phyloP scores from a whole-genome alignment of 78 protist species.

The Neovahlkampfia damariscottae region DNA sequence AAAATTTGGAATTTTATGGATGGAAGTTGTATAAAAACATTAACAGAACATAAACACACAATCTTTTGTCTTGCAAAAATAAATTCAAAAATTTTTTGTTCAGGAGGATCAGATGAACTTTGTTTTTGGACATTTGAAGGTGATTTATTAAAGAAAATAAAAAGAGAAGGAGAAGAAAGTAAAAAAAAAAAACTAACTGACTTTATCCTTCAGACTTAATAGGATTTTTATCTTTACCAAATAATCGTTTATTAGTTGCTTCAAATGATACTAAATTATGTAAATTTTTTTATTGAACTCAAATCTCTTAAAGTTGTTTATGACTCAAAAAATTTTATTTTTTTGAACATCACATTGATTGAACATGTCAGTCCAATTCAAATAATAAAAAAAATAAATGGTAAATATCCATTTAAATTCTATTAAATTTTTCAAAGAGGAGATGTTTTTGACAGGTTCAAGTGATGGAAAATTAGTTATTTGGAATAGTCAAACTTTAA shows the following conservation, averaged over 20 bases:
- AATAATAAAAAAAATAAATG: too few species aligned
- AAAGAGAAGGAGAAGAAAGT: not conserved
- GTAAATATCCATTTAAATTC: too few species aligned
- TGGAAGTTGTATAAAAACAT: not conserved
- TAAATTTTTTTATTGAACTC: not conserved
- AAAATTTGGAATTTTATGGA: not conserved
- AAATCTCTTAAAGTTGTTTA: not conserved
- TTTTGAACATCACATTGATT: not conserved
- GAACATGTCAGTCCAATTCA: not conserved
- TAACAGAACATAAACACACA: not conserved
- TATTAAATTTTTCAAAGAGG: too few species aligned
- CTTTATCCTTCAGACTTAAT: not conserved
- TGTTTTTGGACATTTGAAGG: not conserved
- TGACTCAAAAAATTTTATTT: not conserved
- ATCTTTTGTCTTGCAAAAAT: not conserved
- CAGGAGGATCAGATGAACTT: not conserved
- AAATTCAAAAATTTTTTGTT: not conserved
- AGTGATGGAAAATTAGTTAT: not conserved
- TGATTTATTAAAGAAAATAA: not conserved
- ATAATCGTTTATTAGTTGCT: not conserved
- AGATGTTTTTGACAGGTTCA: not conserved
- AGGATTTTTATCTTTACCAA: not conserved
- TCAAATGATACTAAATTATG: not conserved
- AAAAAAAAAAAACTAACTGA: not conserved
- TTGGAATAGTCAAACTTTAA: not conserved